Percentiles rank a stretch among this genome's conserved stretches.
Conservation (phyloP, 2,329 filamentous ascomycete genomes). For the Talaromyces rugulosus region DNA sequence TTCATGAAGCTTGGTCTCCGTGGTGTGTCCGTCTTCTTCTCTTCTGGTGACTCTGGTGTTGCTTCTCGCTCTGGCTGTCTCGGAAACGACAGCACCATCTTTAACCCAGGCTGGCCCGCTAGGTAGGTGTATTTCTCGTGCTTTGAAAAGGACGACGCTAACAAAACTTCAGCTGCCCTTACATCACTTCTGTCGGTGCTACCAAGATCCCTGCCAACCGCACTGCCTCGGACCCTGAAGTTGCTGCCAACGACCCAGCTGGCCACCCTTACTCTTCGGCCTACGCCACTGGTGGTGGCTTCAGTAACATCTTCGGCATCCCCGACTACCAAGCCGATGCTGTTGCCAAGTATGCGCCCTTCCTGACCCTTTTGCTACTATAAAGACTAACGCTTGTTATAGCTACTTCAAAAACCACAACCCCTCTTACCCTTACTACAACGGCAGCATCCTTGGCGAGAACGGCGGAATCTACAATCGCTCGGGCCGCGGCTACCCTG, state of each 20-base stretch:
- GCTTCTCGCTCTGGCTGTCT: slow-evolving; percentile 9
- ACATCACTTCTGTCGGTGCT: slow-evolving; percentile 46
- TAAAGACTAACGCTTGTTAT: neutral
- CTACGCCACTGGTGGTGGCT: slow-evolving; percentile 27
- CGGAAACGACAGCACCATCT: slow-evolving; percentile 9
- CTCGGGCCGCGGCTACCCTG: slow-evolving; percentile 58
- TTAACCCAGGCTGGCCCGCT: slow-evolving; percentile 12
- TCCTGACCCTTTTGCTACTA: neutral
- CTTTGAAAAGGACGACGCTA: neutral
- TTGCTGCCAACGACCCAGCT: slow-evolving; percentile 13
- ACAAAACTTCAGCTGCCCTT: slow-evolving; percentile 40
- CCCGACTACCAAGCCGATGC: slow-evolving; percentile 40
- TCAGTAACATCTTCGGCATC: slow-evolving; percentile 44
- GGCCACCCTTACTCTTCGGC: slow-evolving; percentile 3
- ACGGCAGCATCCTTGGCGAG: slow-evolving; percentile 2
- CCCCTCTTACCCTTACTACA: slow-evolving; percentile 12
- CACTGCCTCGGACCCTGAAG: slow-evolving; percentile 6
- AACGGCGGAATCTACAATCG: slow-evolving; percentile 38
- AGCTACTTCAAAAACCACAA: slow-evolving; percentile 11
- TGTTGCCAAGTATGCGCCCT: slow-evolving; percentile 32
- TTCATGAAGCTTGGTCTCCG: slow-evolving; percentile 35
- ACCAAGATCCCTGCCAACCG: slow-evolving; percentile 9
- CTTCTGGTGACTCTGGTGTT: slow-evolving; percentile 27
- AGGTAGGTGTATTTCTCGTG: neutral
- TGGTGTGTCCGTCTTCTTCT: slow-evolving; percentile 27